These are phyloP conservation scores for Tuber umbilicatum DNA, from an alignment of 495 filamentous ascomycete genomes.

Conservation along the genomic window DNA sequence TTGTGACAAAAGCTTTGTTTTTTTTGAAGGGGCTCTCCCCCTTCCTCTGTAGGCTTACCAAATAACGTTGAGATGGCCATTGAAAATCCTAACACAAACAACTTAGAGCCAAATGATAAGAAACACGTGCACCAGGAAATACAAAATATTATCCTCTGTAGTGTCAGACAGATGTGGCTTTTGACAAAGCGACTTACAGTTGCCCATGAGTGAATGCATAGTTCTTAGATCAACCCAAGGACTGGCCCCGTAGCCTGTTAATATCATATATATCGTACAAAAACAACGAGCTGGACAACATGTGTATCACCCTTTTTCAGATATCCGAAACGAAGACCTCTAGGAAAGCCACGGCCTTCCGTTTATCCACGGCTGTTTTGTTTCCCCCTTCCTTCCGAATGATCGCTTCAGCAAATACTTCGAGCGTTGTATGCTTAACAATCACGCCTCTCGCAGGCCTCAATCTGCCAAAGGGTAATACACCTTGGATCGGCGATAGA, in stretches of 20 bases:
- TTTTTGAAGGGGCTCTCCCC: not conserved
- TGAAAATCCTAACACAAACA: not conserved
- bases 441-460: constrained; percentile 43
- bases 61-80: not conserved
- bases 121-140: not conserved
- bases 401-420: constrained; percentile 48
- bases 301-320: constrained; percentile 8
- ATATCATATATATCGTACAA: not conserved
- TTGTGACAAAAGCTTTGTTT: not conserved
- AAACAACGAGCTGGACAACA: not conserved
- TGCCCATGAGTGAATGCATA: no score
- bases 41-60: not conserved
- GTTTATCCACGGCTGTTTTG: constrained; percentile 45
- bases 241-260: no score
- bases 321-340: constrained; percentile 43
- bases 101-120: not conserved
- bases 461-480: constrained; percentile 43
- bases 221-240: no score
- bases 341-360: constrained; percentile 47
- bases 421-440: constrained; percentile 47
- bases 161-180: no score
- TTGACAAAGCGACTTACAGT: no score
- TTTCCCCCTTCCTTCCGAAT: constrained; percentile 44
- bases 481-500: constrained; percentile 23
- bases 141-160: no score